A percentile compares a stretch with the other conserved stretches of the same genome.
These are phyloP conservation scores for Tolypocladium nubicola DNA, from an alignment of 2,329 filamentous ascomycete genomes.

Conservation along the genomic window DNA sequence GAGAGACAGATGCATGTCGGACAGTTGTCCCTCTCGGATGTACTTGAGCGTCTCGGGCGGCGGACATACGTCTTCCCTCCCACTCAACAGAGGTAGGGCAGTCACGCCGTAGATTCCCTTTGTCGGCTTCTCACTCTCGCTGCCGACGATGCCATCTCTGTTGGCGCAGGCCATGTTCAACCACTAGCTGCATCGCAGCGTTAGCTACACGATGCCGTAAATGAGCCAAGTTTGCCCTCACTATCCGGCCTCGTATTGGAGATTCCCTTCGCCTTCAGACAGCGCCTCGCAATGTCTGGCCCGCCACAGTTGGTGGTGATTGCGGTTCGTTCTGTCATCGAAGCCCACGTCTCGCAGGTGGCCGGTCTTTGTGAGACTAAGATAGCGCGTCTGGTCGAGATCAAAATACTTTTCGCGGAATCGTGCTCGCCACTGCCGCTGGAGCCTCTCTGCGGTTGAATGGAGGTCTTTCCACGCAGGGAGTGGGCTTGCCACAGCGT, in stretches of 20 bases:
- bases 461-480: constrained; percentile 22
- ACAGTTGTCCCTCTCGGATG: constrained; percentile 28
- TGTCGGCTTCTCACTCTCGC: constrained; percentile 31
- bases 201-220: constrained; percentile 6
- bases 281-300: constrained; percentile 20
- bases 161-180: constrained; percentile 43
- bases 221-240: constrained; percentile 18
- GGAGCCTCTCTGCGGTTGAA: constrained; percentile 25
- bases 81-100: constrained; percentile 39
- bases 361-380: constrained; percentile 23
- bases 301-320: constrained; percentile 24
- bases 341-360: constrained; percentile 31
- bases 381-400: constrained; percentile 32
- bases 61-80: constrained; percentile 33
- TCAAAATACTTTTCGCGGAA: constrained; percentile 34
- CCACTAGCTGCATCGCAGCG: constrained; percentile 39
- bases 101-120: constrained; percentile 33
- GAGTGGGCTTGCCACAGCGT: constrained; percentile 13
- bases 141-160: constrained; percentile 42
- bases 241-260: constrained; percentile 36
- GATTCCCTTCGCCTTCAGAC: constrained; percentile 28
- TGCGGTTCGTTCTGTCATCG: constrained; percentile 16
- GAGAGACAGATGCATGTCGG: constrained; percentile 37
- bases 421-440: constrained; percentile 30
- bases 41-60: constrained; percentile 27